A percentile compares a stretch with the other conserved stretches of the same genome.
phyloP scores from a whole-genome alignment of 768 basidiomycete species.

The Mycena venus region DNA sequence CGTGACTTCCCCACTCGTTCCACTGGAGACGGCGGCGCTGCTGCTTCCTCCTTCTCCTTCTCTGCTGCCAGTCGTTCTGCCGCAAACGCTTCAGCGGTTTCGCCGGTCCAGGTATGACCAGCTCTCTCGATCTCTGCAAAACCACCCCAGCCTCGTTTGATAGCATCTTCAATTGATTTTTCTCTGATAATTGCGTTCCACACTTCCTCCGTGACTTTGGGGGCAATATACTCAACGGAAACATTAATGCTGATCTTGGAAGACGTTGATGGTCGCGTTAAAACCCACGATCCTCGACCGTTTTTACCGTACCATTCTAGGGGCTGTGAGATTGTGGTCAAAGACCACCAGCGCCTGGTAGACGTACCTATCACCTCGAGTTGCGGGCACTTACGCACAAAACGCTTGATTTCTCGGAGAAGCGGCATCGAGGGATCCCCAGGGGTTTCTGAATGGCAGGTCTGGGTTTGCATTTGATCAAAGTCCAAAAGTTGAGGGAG shows the following conservation, averaged over 20 bases:
- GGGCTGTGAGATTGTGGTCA: slow-evolving; percentile 2
- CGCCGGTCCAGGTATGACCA: slow-evolving; percentile 46
- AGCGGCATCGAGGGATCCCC: slow-evolving; percentile 52
- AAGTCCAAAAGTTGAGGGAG: slow-evolving; percentile 42
- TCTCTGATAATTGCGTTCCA: slow-evolving; percentile 39
- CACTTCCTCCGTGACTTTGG: slow-evolving; percentile 35
- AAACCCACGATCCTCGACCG: slow-evolving; percentile 48
- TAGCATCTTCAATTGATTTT: slow-evolving; percentile 31
- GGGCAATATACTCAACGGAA: slow-evolving; percentile 46
- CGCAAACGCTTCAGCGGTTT: slow-evolving; percentile 42
- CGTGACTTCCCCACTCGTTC: slow-evolving; percentile 31
- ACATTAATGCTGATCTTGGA: slow-evolving; percentile 47
- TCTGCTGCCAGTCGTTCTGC: slow-evolving; percentile 38
- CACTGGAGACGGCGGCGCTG: slow-evolving; percentile 8
- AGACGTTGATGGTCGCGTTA: slow-evolving; percentile 38
- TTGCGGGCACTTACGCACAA: slow-evolving; percentile 51
- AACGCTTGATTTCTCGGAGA: slow-evolving; percentile 52
- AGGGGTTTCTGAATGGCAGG: slow-evolving; percentile 31
- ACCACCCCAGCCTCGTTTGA: slow-evolving; percentile 33
- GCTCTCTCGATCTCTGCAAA: slow-evolving; percentile 38
- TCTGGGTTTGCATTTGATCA: slow-evolving; percentile 44
- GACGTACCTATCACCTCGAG: slow-evolving; percentile 46
- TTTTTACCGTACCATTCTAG: slow-evolving; percentile 52
- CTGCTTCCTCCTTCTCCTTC: slow-evolving; percentile 37
- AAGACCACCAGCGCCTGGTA: background rate